Percentiles rank a stretch among this genome's conserved stretches.
These are phyloP conservation scores for Candida arabinofermentans DNA, from an alignment of 805 yeast species.

Conservation along the genomic window DNA sequence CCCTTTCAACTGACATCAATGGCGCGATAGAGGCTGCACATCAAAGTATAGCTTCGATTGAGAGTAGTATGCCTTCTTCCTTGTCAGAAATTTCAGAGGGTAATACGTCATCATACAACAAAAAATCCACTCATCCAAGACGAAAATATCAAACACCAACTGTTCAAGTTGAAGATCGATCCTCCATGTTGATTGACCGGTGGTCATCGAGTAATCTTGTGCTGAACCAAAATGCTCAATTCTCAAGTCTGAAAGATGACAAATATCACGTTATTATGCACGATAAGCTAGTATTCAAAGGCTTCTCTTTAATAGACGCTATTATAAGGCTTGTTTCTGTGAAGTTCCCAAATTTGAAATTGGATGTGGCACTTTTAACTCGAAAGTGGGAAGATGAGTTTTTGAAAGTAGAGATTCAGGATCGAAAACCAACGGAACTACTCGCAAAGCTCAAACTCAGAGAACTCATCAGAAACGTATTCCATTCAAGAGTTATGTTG, in stretches of 20 bases:
- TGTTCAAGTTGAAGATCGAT: too few species aligned
- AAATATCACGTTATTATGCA: constrained; percentile 25
- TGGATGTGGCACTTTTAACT: constrained; percentile 2
- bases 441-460: constrained; percentile 8
- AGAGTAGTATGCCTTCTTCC: too few species aligned
- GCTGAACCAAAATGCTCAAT: too few species aligned
- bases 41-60: too few species aligned
- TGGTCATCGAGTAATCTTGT: too few species aligned
- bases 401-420: constrained; percentile 3
- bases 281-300: constrained; percentile 21
- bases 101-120: too few species aligned
- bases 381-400: constrained; percentile 19
- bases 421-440: constrained; percentile 1
- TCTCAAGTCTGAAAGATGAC: background rate
- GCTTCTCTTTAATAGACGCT: constrained; percentile 15
- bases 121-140: too few species aligned
- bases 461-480: constrained; percentile 18
- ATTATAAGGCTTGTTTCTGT: constrained; percentile 9
- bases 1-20: too few species aligned
- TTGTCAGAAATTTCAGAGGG: too few species aligned
- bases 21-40: too few species aligned
- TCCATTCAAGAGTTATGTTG: constrained; percentile 14
- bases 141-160: too few species aligned
- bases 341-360: constrained; percentile 6
- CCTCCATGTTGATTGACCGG: too few species aligned